Base-by-base conservation (phyloP, 768 basidiomycete species). In the Lepiota brunneoincarnata region DNA sequence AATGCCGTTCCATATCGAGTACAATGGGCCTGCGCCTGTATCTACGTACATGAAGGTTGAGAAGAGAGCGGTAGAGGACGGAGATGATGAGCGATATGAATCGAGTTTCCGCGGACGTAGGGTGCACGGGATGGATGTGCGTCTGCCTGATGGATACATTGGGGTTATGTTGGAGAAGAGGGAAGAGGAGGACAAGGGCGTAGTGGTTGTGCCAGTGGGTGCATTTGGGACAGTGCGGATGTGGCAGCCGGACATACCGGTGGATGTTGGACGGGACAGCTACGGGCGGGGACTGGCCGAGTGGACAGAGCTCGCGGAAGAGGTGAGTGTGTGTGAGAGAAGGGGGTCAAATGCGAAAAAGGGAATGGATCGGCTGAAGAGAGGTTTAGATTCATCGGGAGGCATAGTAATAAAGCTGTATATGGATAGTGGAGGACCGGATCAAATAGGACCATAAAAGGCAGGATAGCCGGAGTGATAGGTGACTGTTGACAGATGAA, bases 1-100 rank as follows among this genome's bases (percentile, higher is more conserved):
- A 26, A 91, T 94, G 88, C 91, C 91, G 4, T 93, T 94, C 58
- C 83, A 87, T 60, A 83, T 93, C 43, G 69, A 75, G 11, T 82
- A 91, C 67, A 73, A 77, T 9, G 91, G 91, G 0, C 76, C 78
- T 17, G 90, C 91, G 1, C 83, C 85, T 4, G 72, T 93, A 15
- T 86, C 86, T 3, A 85, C 86, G 4, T 93, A 85, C 66, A 84
- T 93, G 66, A 64, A 65, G 21, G 67, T 45, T 10, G 49, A 57
- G 9, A 47, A 28, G 21, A 23, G 36, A 11, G 41, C 21, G 17
- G 41, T 31, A 4, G 24, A 38, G 37, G 52, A 51, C 23, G 56
- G 47, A 7, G 31, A 35, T 17, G 31, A 35, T 17, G 50, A 52
- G 44, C 42, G 39, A 38, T 47, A 41, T 54, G 63, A 79, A 0